Conservation (phyloP, 495 filamentous ascomycete genomes). For the Trichoderma orchidacearum region DNA sequence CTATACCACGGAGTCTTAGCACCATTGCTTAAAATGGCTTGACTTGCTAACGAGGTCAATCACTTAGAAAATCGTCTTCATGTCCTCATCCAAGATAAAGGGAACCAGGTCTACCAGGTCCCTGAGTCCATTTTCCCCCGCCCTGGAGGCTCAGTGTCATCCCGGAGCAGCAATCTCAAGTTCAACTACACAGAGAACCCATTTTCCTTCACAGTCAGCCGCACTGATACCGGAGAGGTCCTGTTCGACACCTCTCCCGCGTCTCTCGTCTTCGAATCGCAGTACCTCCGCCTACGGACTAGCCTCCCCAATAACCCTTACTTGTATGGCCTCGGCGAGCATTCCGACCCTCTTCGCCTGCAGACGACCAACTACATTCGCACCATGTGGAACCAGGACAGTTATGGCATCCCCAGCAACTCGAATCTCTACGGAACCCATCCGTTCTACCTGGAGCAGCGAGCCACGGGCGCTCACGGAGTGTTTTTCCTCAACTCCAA, state of each 20-base stretch:
- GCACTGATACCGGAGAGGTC: slow-evolving; percentile 48
- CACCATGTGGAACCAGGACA: slow-evolving; percentile 69
- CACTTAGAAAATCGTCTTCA: slow-evolving; percentile 59
- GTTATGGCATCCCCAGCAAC: slow-evolving; percentile 35
- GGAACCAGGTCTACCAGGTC: slow-evolving; percentile 66
- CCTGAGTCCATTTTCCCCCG: slow-evolving; percentile 58
- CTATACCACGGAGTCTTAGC: no score
- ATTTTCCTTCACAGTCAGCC: slow-evolving; percentile 64
- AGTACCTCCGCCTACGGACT: slow-evolving; percentile 61
- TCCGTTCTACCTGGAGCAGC: slow-evolving; percentile 75
- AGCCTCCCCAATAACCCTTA: slow-evolving; percentile 50
- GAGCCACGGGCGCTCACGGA: slow-evolving; percentile 57
- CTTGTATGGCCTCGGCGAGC: slow-evolving; percentile 66
- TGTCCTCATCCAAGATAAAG: slow-evolving; percentile 67
- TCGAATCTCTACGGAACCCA: slow-evolving; percentile 77
- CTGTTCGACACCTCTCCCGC: slow-evolving; percentile 66
- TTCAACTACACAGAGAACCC: slow-evolving; percentile 55
- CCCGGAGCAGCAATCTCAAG: slow-evolving; percentile 30
- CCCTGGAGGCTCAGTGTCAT: slow-evolving; percentile 22
- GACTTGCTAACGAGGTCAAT: neutral
- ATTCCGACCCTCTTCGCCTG: slow-evolving; percentile 58
- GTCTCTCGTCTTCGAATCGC: slow-evolving; percentile 60
- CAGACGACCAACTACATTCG: slow-evolving; percentile 63
- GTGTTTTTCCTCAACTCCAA: slow-evolving; percentile 76
- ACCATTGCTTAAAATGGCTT: no score